A percentile compares a stretch with the other conserved stretches of the same genome.
These are phyloP conservation scores for Bullera alba DNA, from an alignment of 768 basidiomycete genomes.

Conservation along the genomic window DNA sequence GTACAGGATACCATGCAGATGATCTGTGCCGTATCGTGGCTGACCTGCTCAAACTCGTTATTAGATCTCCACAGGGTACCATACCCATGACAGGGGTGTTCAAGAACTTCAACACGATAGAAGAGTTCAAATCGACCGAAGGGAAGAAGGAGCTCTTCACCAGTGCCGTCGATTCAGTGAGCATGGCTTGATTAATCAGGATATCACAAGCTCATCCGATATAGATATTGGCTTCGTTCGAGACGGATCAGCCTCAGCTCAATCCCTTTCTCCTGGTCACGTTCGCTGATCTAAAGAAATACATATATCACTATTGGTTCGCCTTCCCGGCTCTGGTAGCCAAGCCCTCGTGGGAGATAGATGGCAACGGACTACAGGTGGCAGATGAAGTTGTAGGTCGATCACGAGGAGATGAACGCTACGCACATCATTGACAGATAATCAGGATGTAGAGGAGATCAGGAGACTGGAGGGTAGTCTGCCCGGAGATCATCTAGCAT, in stretches of 20 bases:
- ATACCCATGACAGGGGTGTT: constrained; percentile 57
- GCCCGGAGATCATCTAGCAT: too few species aligned
- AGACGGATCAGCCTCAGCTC: constrained; percentile 50
- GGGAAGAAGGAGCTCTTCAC: constrained; percentile 86
- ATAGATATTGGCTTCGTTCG: constrained; percentile 33
- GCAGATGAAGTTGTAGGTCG: constrained; percentile 51
- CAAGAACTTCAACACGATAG: constrained; percentile 95
- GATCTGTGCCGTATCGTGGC: too few species aligned
- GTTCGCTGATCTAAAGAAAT: constrained; percentile 95
- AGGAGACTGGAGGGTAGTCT: constrained; percentile 9
- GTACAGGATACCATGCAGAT: constrained; percentile 3
- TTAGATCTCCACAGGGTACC: constrained; percentile 15
- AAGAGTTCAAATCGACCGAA: constrained; percentile 75
- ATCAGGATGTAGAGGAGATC: constrained; percentile 17
- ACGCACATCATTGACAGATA: not conserved
- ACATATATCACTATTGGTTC: constrained; percentile 97
- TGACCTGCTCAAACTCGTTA: not conserved
- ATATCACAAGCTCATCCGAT: not conserved
- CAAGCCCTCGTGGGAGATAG: constrained; percentile 84
- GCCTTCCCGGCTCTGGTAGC: constrained; percentile 86
- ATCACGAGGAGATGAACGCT: not conserved
- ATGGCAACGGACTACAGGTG: constrained; percentile 53
- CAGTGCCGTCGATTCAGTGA: constrained; percentile 61
- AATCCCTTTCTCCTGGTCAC: constrained; percentile 82
- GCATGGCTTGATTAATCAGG: not conserved